These are phyloP conservation scores for Pezicula carpinea DNA, from an alignment of 2,329 filamentous ascomycete species.

Conservation along the genomic window DNA sequence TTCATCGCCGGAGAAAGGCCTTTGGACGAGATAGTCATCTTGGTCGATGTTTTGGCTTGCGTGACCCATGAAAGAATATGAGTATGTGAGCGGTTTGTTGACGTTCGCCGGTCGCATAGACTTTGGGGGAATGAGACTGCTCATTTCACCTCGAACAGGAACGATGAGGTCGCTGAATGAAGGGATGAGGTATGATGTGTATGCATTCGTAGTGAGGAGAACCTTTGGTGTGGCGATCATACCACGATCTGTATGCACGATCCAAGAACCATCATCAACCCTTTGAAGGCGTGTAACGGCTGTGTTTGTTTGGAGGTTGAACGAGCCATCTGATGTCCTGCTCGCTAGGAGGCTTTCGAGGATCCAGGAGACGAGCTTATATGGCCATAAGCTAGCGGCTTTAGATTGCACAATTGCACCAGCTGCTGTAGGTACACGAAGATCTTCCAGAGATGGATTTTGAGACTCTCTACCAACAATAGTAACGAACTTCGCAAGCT, in stretches of 20 bases:
- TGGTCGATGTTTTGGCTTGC: slow-evolving; percentile 39
- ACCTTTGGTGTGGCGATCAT: slow-evolving; percentile 56
- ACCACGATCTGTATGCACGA: slow-evolving; percentile 65
- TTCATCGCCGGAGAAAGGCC: slow-evolving; percentile 41
- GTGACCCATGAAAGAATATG: slow-evolving; percentile 55
- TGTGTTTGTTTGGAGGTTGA: slow-evolving; percentile 74
- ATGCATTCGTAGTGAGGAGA: slow-evolving; percentile 78
- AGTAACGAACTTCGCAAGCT: slow-evolving; percentile 43
- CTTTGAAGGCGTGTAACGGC: slow-evolving; percentile 50
- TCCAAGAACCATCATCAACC: slow-evolving; percentile 41
- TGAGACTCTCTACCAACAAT: slow-evolving; percentile 28
- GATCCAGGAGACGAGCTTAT: slow-evolving; percentile 74
- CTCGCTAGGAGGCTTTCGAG: slow-evolving; percentile 42
- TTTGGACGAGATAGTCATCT: slow-evolving; percentile 71
- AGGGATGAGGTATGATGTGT: slow-evolving; percentile 73
- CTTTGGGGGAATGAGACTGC: slow-evolving; percentile 55
- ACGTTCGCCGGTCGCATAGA: slow-evolving; percentile 17
- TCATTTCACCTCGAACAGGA: slow-evolving; percentile 72
- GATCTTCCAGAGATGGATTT: slow-evolving; percentile 37
- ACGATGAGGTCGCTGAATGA: slow-evolving; percentile 66
- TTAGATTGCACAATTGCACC: slow-evolving; percentile 61
- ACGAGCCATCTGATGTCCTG: slow-evolving; percentile 28
- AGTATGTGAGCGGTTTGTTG: slow-evolving; percentile 18
- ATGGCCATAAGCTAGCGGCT: slow-evolving; percentile 74
- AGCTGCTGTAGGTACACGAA: slow-evolving; percentile 51